phyloP scores from a whole-genome alignment of 1,139 yeast genomes.

The Pichia sp. region DNA sequence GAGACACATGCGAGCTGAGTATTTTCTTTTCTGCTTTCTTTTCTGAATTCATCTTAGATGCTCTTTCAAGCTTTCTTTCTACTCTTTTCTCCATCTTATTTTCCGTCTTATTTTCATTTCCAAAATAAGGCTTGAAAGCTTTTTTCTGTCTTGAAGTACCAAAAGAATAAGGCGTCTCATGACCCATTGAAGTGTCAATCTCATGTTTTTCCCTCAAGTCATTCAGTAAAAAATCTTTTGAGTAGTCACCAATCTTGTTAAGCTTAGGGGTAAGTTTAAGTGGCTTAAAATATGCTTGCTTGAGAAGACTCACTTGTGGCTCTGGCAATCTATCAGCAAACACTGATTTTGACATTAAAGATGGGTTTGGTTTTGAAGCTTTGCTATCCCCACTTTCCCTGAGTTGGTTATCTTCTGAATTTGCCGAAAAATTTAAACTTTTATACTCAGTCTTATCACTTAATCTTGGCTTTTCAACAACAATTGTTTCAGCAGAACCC shows the following conservation, averaged over 20 bases:
- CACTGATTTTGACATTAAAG: not conserved
- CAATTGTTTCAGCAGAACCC: not conserved
- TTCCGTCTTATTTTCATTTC: not conserved
- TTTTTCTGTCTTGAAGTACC: not conserved
- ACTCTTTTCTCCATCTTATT: not conserved
- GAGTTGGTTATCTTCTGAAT: not conserved
- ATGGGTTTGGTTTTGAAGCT: not conserved
- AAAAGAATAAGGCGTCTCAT: not conserved
- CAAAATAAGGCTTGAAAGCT: not conserved
- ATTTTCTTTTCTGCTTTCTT: not conserved
- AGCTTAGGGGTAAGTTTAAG: not conserved
- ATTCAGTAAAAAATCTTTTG: not conserved
- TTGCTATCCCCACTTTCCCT: not conserved
- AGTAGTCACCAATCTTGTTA: not conserved
- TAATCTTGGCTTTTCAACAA: not conserved
- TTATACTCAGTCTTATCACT: not conserved
- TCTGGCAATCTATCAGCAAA: not conserved
- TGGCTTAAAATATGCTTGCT: not conserved
- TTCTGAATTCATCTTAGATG: not conserved
- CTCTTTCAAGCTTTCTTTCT: not conserved
- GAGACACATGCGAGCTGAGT: not conserved
- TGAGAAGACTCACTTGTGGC: not conserved
- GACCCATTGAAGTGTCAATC: conserved; percentile 1
- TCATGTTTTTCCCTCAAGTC: not conserved
- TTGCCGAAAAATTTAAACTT: not conserved